A percentile compares a stretch with the other conserved stretches of the same genome.
phyloP scores from a whole-genome alignment of 768 basidiomycete species.

The Mycena amicta region DNA sequence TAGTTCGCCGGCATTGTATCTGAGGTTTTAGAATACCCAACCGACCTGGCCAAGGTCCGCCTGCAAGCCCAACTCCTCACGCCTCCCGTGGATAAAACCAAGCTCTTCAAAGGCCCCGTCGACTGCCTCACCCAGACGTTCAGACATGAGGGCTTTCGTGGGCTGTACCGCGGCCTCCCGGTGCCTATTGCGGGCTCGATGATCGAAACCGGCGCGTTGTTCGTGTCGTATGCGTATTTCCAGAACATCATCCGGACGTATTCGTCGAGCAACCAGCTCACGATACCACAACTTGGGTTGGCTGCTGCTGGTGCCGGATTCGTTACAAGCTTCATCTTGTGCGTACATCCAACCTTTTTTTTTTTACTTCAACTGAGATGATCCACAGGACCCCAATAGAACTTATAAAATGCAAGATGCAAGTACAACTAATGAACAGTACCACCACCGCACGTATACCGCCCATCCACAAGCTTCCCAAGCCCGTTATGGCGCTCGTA shows the following conservation, averaged over 20 bases:
- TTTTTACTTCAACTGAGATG: background rate
- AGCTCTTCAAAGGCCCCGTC: conserved; percentile 80
- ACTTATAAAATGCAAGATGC: conserved; percentile 97
- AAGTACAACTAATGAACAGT: conserved; percentile 80
- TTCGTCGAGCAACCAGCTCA: conserved; percentile 39
- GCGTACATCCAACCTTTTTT: conserved; percentile 26
- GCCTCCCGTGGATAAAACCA: conserved; percentile 42
- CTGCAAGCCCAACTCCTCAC: conserved; percentile 89
- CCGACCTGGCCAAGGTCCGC: conserved; percentile 93
- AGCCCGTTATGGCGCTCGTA: conserved; percentile 9
- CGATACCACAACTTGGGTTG: conserved; percentile 70
- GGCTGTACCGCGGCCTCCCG: conserved; percentile 88
- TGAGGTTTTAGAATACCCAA: conserved; percentile 87
- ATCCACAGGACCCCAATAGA: conserved; percentile 94
- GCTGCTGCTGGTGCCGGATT: conserved; percentile 90
- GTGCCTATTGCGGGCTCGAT: conserved; percentile 91
- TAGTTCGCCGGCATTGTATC: conserved; percentile 87
- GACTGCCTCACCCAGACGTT: conserved; percentile 87
- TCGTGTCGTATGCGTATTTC: conserved; percentile 81
- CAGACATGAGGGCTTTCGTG: conserved; percentile 77
- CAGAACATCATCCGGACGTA: conserved; percentile 59
- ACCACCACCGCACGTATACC: conserved; percentile 18
- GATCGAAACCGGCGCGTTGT: conserved; percentile 87
- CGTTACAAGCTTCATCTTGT: conserved; percentile 87
- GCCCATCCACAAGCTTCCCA: conserved; percentile 13